Conservation (phyloP, 257 asterid species). For the Parsonsia alboflavescens region DNA sequence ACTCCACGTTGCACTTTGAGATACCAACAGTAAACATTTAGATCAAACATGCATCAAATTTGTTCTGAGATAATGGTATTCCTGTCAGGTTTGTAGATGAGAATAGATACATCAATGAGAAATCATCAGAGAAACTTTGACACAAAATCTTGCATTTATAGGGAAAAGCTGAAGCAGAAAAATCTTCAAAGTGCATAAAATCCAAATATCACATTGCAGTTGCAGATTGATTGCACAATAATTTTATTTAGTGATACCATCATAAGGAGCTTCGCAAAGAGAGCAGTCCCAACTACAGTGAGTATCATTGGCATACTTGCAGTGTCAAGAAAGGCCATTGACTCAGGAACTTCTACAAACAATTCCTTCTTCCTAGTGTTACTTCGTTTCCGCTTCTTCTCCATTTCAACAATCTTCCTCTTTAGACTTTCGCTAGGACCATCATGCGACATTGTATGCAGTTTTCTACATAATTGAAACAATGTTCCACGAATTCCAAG, state of each 20-base stretch:
- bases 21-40: not conserved
- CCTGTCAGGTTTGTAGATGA: not conserved
- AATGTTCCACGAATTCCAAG: constrained; percentile 31
- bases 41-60: not conserved
- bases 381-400: constrained; percentile 45
- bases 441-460: constrained; percentile 44
- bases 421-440: constrained; percentile 68
- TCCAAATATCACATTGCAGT: not conserved
- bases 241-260: constrained; percentile 40
- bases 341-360: constrained; percentile 72
- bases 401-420: constrained; percentile 44
- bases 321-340: constrained; percentile 61
- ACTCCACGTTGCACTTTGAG: not conserved
- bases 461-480: constrained; percentile 33
- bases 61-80: not conserved
- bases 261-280: constrained; percentile 73
- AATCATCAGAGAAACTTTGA: not conserved
- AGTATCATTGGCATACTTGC: constrained; percentile 82
- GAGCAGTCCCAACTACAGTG: constrained; percentile 67
- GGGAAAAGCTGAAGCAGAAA: not conserved
- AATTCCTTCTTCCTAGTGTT: constrained; percentile 43
- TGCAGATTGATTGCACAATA: not conserved
- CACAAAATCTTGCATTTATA: not conserved
- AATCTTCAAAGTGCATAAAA: no score
- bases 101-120: not conserved